phyloP scores from a whole-genome alignment of 495 filamentous ascomycete genomes.

The Chaetomium tenue region DNA sequence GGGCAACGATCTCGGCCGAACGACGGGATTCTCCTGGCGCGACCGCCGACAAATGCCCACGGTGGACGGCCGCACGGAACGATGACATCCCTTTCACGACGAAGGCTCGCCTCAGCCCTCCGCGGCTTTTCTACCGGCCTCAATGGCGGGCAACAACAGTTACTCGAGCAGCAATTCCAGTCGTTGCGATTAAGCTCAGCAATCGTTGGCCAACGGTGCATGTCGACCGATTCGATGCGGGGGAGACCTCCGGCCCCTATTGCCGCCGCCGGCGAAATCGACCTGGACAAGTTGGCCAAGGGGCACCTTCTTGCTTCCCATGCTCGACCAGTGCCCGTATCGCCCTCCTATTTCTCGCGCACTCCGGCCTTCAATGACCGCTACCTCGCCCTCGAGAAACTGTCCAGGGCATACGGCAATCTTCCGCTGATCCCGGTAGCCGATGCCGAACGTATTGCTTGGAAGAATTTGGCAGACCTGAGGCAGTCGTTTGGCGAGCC shows the following conservation, averaged over 20 bases:
- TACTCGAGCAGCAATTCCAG: constrained; percentile 34
- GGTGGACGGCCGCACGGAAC: constrained; percentile 26
- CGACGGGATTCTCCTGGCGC: constrained; percentile 16
- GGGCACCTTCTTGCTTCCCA: constrained; percentile 18
- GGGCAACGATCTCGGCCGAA: constrained; percentile 4
- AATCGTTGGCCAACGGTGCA: constrained; percentile 18
- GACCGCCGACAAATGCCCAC: constrained; percentile 28
- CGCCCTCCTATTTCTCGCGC: constrained; percentile 90
- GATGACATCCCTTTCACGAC: constrained; percentile 37
- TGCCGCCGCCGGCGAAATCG: constrained; percentile 24
- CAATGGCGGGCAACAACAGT: constrained; percentile 24
- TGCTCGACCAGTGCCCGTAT: constrained; percentile 75
- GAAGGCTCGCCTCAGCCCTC: constrained; percentile 29
- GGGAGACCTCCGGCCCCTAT: constrained; percentile 20
- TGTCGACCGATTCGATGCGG: constrained; percentile 24
- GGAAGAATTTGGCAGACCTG: constrained; percentile 78
- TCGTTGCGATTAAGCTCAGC: constrained; percentile 26
- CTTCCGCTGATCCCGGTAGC: constrained; percentile 64
- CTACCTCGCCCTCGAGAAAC: constrained; percentile 65
- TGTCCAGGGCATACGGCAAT: constrained; percentile 65
- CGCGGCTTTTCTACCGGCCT: constrained; percentile 25
- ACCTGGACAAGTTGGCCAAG: constrained; percentile 16
- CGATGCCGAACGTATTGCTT: constrained; percentile 74
- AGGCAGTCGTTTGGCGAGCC: constrained; percentile 69
- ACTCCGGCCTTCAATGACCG: constrained; percentile 83